Base-by-base conservation (phyloP, 306 rosid genomes). In the Vigna trinervia region DNA sequence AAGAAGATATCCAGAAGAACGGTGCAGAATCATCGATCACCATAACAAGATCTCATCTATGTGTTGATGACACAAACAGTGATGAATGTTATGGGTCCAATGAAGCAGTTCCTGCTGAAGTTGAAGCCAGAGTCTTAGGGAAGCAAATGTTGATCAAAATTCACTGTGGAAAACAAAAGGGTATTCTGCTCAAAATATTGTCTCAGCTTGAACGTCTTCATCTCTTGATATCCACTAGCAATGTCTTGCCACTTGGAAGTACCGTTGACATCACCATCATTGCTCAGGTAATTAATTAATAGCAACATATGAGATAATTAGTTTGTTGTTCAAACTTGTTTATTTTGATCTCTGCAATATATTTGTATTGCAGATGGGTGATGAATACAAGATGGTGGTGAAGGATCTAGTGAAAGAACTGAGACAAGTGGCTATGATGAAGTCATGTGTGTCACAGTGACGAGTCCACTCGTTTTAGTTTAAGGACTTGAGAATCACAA, bases 221-320 rank as follows among this genome's bases (percentile, higher is more conserved):
- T 78, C 76, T 78, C 71, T 57, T 45, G 28, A 50, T 70, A 19
- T 34, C 71, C 11, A 46, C 61, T 28, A 69, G 43, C 75, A 69
- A 47, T 23, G 76, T 78, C 70, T 78, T 78, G 81, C 81, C 76
- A 30, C 69, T 78, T 69, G 75, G 76, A 47, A 45, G 57, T 57
- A 78, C 81, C 59, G 69, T 78, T 58, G 69, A 45, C 75, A 57
- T 78, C 69, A 78, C 75, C 52, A 69, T 78, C 46, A 34, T 69
- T 57, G 82, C 82, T 69, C 82, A 78, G 76, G 82, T 69, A 45
- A 43, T 43, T 5, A 77, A 30, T 11, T 43, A 58, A 72, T 34
- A 34, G 6, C 30, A 69, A 7, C 39, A 1, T 2, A 10, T 43
- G 13, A 2, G 63, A 26, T 13, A 12, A 60, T 45, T 11, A 45